Percentiles rank a stretch among this genome's conserved stretches.
phyloP scores from a whole-genome alignment of 1,139 yeast genomes.

The Saccharomycopsis hybrid region DNA sequence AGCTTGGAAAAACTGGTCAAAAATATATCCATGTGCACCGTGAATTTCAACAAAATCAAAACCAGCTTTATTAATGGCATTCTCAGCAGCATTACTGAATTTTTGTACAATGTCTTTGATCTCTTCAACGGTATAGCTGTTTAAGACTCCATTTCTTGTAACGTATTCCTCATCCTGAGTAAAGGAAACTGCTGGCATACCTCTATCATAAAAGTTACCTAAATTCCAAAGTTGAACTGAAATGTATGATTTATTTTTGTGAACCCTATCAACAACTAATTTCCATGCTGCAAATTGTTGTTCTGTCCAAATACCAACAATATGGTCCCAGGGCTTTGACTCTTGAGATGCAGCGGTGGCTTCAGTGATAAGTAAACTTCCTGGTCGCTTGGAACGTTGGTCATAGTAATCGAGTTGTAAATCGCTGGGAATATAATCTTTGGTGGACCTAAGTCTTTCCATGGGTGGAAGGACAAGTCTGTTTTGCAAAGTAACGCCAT shows the following conservation, averaged over 20 bases:
- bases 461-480: constrained; percentile 47
- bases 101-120: constrained; percentile 32
- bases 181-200: constrained; percentile 32
- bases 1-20: constrained; percentile 53
- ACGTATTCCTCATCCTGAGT: constrained; percentile 30
- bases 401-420: constrained; percentile 30
- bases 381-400: constrained; percentile 32
- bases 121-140: constrained; percentile 33
- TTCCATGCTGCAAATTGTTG: constrained; percentile 36
- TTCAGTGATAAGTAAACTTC: constrained; percentile 34
- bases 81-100: constrained; percentile 34
- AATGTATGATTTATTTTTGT: constrained; percentile 30
- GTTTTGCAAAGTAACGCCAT: constrained; percentile 30
- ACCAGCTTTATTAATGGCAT: constrained; percentile 43
- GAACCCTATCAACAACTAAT: constrained; percentile 31
- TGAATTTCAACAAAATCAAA: constrained; percentile 68
- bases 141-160: constrained; percentile 31
- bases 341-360: constrained; percentile 35
- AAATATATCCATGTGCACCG: constrained; percentile 63
- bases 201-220: constrained; percentile 33
- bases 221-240: constrained; percentile 37
- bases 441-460: constrained; percentile 43
- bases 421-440: constrained; percentile 23
- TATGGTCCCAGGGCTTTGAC: constrained; percentile 34
- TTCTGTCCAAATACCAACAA: constrained; percentile 43